phyloP scores from a whole-genome alignment of 2,329 filamentous ascomycete genomes.

The Hypoxylon sp. region DNA sequence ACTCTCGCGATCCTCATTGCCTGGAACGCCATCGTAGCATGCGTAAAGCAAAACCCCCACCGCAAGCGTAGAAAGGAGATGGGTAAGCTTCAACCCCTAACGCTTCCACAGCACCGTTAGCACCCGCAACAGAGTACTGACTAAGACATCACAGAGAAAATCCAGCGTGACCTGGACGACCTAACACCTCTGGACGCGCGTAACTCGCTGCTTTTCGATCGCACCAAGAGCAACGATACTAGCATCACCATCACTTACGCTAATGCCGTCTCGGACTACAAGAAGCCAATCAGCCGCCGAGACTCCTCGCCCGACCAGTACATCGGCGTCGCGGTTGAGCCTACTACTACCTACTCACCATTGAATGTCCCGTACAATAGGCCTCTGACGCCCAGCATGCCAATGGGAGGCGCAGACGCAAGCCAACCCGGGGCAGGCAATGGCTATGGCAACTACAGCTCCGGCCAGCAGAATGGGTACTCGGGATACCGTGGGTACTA shows the following conservation, averaged over 20 bases:
- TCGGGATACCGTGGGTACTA: conserved; percentile 43
- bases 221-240: conserved; percentile 56
- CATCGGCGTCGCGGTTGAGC: conserved; percentile 45
- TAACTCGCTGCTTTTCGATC: conserved; percentile 85
- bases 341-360: conserved; percentile 49
- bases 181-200: conserved; percentile 90
- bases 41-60: conserved; percentile 91
- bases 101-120: conserved; percentile 23
- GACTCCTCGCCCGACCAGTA: conserved; percentile 56
- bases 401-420: conserved; percentile 50
- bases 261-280: conserved; percentile 56
- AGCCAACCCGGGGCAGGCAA: conserved; percentile 57
- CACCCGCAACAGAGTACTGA: conserved; percentile 64
- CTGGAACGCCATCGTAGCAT: conserved; percentile 88
- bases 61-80: conserved; percentile 89
- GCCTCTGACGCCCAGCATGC: conserved; percentile 57
- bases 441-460: conserved; percentile 41
- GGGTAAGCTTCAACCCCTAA: conserved; percentile 71
- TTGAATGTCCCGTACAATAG: conserved; percentile 52
- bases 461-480: conserved; percentile 38
- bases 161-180: conserved; percentile 81
- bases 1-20: conserved; percentile 88
- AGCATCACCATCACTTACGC: conserved; percentile 61
- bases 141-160: conserved; percentile 78
- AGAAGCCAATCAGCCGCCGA: conserved; percentile 47